Base-by-base conservation (phyloP, 2,329 filamentous ascomycete genomes). In the Arthrocladium fulminans region DNA sequence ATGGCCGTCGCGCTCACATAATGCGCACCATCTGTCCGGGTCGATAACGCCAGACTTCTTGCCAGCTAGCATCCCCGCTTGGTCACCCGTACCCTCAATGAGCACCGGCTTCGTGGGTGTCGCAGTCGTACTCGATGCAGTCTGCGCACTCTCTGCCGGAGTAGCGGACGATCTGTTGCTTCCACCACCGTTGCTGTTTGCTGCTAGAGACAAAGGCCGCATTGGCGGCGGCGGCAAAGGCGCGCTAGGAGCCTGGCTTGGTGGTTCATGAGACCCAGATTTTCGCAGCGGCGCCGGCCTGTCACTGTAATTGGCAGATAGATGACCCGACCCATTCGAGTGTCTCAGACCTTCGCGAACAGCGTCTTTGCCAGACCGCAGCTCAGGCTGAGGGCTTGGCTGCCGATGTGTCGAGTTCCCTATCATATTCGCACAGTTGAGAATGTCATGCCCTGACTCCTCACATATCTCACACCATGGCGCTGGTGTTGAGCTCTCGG, bases 381-480 rank as follows among this genome's bases (percentile, higher is more conserved):
- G 24, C 20, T 43, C 37, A n/a, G 49, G 38, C 12, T 35, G 29
- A 17, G 49, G 45, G 19, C 30, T 38, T 17, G 29, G 41, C 13
- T 46, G 22, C 51, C 35, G 53, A 47, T 12, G 53, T 40, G 29
- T 51, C 38, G 25, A 48, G n/a, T 12, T 51, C 32, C 6, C 52
- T 39, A 46, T 40, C 82, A 95, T 92, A 65, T 88, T 90, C 46
- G 86, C 88, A 73, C 90, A 97, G 19, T 86, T 94, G 49, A 97
- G 73, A 52, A 97, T 95, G 60, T 97, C 90, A 62, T 97, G 90
- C 13, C 90, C 89, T 40, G 80, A 77, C 27, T 86, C 86, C 70
- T 96, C 89, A 69, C 90, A 97, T 53, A 97, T 92, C 68, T 97
- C 92, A 67, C 90, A 97, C 85, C 86, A 94, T 54, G 89, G 75